A percentile compares a stretch with the other conserved stretches of the same genome.
These are phyloP conservation scores for Dactylella cylindrospora DNA, from an alignment of 2,329 filamentous ascomycete species.

Conservation along the genomic window DNA sequence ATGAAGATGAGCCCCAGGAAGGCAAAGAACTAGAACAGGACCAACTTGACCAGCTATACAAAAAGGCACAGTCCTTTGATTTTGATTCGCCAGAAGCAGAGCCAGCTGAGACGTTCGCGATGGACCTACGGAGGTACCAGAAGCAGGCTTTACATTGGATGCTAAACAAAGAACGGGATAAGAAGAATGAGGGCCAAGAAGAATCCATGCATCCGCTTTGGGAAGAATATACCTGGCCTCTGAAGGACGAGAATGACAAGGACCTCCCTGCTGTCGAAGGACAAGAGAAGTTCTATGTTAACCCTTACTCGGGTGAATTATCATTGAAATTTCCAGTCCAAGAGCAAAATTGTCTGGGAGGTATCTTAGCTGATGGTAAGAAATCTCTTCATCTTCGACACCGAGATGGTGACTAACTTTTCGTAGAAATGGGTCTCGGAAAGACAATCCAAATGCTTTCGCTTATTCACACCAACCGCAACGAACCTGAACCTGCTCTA, in stretches of 20 bases:
- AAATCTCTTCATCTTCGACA: neutral
- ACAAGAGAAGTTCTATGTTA: conserved; percentile 82
- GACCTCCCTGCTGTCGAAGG: conserved; percentile 66
- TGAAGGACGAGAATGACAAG: conserved; percentile 81
- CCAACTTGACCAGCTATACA: conserved; percentile 89
- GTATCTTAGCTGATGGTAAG: conserved; percentile 76
- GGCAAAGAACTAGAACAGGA: conserved; percentile 91
- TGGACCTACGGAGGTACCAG: conserved; percentile 87
- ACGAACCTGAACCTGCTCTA: conserved; percentile 42
- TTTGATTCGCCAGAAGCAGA: conserved; percentile 87
- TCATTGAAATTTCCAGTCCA: conserved; percentile 89
- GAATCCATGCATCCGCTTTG: conserved; percentile 93
- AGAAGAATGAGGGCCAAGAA: conserved; percentile 66
- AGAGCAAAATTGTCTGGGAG: conserved; percentile 90
- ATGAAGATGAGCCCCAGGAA: conserved; percentile 71
- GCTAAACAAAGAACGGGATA: conserved; percentile 79
- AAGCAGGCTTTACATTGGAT: conserved; percentile 97
- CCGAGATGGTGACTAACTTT: conserved; percentile 40
- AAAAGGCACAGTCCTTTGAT: conserved; percentile 95
- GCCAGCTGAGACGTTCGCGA: conserved; percentile 75
- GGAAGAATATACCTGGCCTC: conserved; percentile 92
- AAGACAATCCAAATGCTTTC: conserved; percentile 99
- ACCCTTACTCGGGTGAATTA: conserved; percentile 92
- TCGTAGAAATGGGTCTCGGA: conserved; percentile 83
- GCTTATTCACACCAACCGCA: conserved; percentile 78